A percentile compares a stretch with the other conserved stretches of the same genome.
These are phyloP conservation scores for Xanthoconium purpureum DNA, from an alignment of 768 basidiomycete genomes.

Conservation along the genomic window DNA sequence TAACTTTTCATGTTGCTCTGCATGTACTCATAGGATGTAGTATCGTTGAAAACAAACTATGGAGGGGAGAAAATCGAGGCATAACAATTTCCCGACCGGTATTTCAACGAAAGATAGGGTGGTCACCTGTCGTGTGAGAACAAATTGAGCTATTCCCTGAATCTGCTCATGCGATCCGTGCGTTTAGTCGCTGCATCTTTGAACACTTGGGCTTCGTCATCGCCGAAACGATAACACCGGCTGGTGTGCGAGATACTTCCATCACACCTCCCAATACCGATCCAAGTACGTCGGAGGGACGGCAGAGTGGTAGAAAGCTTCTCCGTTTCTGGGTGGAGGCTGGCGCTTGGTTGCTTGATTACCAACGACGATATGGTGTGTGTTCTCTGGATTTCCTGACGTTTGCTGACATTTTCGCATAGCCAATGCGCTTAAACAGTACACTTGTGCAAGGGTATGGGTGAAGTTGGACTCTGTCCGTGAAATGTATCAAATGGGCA, in stretches of 20 bases:
- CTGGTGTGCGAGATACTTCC: conserved; percentile 38
- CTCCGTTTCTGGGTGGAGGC: conserved; percentile 82
- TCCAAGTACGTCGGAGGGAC: conserved; percentile 41
- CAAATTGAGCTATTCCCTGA: neutral
- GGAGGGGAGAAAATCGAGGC: conserved; percentile 62
- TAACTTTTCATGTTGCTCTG: neutral
- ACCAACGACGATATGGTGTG: conserved; percentile 46
- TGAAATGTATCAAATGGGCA: conserved; percentile 67
- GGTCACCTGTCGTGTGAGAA: conserved; percentile 57
- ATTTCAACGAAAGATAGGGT: conserved; percentile 67
- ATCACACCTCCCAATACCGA: conserved; percentile 59
- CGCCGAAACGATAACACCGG: conserved; percentile 15
- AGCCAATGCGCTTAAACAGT: conserved; percentile 49
- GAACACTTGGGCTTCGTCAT: conserved; percentile 38
- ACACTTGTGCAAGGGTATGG: conserved; percentile 40
- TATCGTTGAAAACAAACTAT: conserved; percentile 71
- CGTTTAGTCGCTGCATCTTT: conserved; percentile 41
- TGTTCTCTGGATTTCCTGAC: conserved; percentile 5
- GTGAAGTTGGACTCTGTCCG: conserved; percentile 57
- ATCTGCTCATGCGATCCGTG: conserved; percentile 9
- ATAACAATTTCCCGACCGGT: conserved; percentile 51
- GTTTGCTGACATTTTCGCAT: conserved; percentile 7
- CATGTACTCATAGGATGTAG: conserved; percentile 34
- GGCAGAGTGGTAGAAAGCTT: conserved; percentile 54
- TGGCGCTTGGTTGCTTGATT: conserved; percentile 63